phyloP scores from a whole-genome alignment of 2,329 filamentous ascomycete species.

The Podosphaera xanthii region DNA sequence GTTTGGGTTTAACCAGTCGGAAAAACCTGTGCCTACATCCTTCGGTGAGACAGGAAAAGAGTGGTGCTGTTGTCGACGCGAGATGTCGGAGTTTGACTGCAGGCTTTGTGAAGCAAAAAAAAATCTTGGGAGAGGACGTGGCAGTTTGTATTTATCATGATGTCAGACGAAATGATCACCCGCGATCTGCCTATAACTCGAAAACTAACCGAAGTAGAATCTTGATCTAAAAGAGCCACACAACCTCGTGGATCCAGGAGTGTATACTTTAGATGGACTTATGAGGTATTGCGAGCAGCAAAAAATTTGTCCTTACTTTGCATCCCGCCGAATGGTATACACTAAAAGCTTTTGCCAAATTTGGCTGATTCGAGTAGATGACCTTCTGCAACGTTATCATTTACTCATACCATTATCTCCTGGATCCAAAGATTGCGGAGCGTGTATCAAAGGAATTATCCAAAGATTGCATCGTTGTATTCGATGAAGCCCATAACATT shows the following conservation, averaged over 20 bases:
- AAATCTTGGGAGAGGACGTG: conserved; percentile 80
- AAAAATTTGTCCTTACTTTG: conserved; percentile 96
- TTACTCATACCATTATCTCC: conserved; percentile 94
- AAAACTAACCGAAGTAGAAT: conserved; percentile 31
- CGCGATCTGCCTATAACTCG: not conserved
- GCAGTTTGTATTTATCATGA: conserved; percentile 93
- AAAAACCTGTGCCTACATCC: conserved; percentile 96
- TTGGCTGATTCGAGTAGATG: conserved; percentile 36
- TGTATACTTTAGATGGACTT: conserved; percentile 85
- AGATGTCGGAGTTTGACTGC: conserved; percentile 86
- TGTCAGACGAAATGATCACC: conserved; percentile 21
- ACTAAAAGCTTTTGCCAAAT: not conserved
- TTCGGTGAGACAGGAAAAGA: conserved; percentile 89
- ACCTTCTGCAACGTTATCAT: conserved; percentile 98
- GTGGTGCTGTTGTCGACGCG: conserved; percentile 82
- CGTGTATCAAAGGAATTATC: conserved; percentile 63
- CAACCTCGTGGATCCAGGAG: conserved; percentile 79
- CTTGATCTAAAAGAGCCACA: conserved; percentile 85
- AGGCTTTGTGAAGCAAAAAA: conserved; percentile 94
- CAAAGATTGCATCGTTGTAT: conserved; percentile 95
- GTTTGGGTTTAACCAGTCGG: conserved; percentile 76
- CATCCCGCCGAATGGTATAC: conserved; percentile 68
- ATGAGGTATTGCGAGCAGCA: conserved; percentile 79
- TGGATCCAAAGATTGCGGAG: conserved; percentile 95
- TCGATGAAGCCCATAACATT: conserved; percentile 97